A percentile compares a stretch with the other conserved stretches of the same genome.
These are phyloP conservation scores for Fusarium burgessii DNA, from an alignment of 2,329 filamentous ascomycete genomes.

Conservation along the genomic window DNA sequence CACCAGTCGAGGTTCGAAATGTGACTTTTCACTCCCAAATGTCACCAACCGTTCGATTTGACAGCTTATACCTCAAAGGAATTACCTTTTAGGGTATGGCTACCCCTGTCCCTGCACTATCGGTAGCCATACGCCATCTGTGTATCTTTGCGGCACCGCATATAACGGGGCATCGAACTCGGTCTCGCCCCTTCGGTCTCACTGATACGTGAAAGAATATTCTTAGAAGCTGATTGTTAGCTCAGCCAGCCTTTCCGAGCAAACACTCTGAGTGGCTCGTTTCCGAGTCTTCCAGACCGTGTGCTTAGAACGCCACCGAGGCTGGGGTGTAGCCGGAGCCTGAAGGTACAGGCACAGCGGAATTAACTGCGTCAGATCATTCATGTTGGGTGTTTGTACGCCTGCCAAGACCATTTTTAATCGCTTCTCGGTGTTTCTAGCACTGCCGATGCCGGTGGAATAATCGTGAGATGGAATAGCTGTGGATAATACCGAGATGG, in stretches of 20 bases:
- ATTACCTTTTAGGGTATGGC: background rate
- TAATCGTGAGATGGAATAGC: background rate
- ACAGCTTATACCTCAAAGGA: background rate
- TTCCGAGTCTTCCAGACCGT: slow-evolving; percentile 4
- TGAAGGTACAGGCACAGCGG: background rate
- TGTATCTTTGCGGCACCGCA: slow-evolving; percentile 8
- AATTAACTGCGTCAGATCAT: background rate
- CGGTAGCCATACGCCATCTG: background rate
- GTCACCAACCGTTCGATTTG: background rate
- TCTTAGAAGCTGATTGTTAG: background rate
- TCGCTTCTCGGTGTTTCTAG: background rate
- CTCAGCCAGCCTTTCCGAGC: background rate
- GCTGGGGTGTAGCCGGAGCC: background rate
- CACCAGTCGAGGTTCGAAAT: background rate
- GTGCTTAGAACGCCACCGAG: slow-evolving; percentile 1
- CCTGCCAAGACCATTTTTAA: background rate
- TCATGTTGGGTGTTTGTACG: background rate
- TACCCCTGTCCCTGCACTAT: background rate
- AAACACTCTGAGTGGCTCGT: background rate
- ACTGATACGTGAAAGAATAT: background rate
- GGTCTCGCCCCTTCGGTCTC: slow-evolving; percentile 6
- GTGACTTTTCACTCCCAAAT: background rate
- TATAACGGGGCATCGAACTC: slow-evolving; percentile 1
- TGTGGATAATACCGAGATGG: background rate
- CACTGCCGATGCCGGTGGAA: background rate